Evolutionary conservation across 139 green algal species (phyloP).

Genomic region (Desmodesmus armatus): DNA sequence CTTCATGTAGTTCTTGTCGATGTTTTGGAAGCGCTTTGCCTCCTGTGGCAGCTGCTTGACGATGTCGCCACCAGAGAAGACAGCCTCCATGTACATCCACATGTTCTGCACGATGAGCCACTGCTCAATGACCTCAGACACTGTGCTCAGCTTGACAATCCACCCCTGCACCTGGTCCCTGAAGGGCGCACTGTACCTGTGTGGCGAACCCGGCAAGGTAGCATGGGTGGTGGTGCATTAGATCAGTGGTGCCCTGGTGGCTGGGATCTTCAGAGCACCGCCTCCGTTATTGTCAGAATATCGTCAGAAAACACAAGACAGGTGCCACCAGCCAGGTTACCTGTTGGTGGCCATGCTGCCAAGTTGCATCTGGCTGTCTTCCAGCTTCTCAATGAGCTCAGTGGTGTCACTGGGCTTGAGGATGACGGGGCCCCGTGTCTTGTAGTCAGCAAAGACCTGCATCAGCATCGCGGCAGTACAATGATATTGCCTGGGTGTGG

Average conservation of each 20-base stretch:
- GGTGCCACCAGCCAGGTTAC: conserved; percentile 23
- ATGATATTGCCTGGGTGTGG: too few species aligned
- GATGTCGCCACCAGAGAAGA: conserved; percentile 96
- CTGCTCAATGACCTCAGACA: conserved; percentile 94
- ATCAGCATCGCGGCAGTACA: too few species aligned
- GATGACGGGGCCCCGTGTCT: conserved; percentile 88
- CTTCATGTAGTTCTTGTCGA: conserved; percentile 98
- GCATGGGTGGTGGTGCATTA: background rate
- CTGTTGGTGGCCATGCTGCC: conserved; percentile 93
- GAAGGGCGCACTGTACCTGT: conserved; percentile 85
- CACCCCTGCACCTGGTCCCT: conserved; percentile 82
- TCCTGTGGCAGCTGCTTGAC: conserved; percentile 96
- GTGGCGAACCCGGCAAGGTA: background rate
- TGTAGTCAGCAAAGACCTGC: conserved; percentile 91
- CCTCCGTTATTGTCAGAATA: too few species aligned
- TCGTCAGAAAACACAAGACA: too few species aligned
- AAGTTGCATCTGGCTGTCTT: conserved; percentile 96
- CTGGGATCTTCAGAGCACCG: too few species aligned
- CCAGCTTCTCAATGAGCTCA: conserved; percentile 95
- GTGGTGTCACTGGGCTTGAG: conserved; percentile 90
- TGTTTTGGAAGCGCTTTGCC: conserved; percentile 96
- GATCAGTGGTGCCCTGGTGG: too few species aligned
- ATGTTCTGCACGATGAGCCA: conserved; percentile 88
- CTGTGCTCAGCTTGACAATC: conserved; percentile 87
- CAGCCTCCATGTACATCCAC: conserved; percentile 98